Percentiles rank a stretch among this genome's conserved stretches.
Conservation (phyloP, 305 asterid genomes). For the Solanum hybrid region DNA sequence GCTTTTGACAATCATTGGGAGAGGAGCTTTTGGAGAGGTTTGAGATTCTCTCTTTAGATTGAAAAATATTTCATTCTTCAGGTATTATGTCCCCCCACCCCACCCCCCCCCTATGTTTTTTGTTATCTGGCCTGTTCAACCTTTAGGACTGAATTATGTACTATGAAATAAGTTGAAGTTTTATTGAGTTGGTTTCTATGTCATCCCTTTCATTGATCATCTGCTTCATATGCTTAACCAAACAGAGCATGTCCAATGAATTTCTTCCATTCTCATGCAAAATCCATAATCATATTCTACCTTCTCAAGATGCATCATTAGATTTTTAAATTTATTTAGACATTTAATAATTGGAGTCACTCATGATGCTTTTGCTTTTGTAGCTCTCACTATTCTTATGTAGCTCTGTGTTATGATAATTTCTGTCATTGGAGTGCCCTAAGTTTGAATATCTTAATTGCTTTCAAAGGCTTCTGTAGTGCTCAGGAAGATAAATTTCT, state of each 20-base stretch:
- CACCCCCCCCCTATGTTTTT: background rate
- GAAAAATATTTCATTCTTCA: background rate
- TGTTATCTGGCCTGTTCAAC: background rate
- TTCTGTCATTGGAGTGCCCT: background rate
- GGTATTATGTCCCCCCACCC: background rate
- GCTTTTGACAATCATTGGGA: constrained; percentile 60
- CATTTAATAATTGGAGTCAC: background rate
- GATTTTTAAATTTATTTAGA: background rate
- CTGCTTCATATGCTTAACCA: background rate
- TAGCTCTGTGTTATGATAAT: background rate
- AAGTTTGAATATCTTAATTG: background rate
- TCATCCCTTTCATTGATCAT: background rate
- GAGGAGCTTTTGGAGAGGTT: constrained; percentile 95
- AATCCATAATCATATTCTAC: background rate
- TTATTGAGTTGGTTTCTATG: background rate
- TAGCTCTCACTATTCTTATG: background rate
- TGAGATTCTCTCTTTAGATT: constrained; percentile 6
- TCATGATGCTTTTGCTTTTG: background rate
- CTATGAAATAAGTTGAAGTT: background rate
- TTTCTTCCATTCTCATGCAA: background rate
- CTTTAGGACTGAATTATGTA: background rate
- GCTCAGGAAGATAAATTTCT: background rate
- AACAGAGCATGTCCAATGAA: background rate
- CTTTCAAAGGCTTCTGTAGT: background rate
- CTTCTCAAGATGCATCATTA: background rate